Conservation (phyloP, 345 rosid species). For the Aquilaria yunnanensis region DNA sequence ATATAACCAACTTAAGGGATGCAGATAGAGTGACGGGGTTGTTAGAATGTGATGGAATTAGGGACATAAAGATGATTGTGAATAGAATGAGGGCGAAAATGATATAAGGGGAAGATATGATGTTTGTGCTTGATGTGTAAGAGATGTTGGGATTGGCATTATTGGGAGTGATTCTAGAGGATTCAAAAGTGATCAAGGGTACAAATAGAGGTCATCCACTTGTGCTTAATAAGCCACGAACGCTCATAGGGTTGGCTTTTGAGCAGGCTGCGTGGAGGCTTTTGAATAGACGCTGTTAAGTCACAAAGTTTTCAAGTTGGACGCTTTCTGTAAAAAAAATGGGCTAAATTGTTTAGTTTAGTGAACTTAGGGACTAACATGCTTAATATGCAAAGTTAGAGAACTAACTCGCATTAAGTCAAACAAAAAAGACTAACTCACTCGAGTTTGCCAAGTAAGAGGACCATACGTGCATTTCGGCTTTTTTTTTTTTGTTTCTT, state of each 20-base stretch:
- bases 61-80: slow-evolving; percentile 87
- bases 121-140: slow-evolving; percentile 37
- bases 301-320: too few relatives aligned
- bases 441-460: too few relatives aligned
- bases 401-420: too few relatives aligned
- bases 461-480: too few relatives aligned
- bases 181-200: slow-evolving; percentile 78
- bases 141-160: too few relatives aligned
- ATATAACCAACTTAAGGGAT: slow-evolving; percentile 69
- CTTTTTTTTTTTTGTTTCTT: too few relatives aligned
- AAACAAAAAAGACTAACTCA: too few relatives aligned
- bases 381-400: too few relatives aligned
- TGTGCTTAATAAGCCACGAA: slow-evolving; percentile 77
- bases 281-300: too few relatives aligned
- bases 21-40: slow-evolving; percentile 79
- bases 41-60: slow-evolving; percentile 76
- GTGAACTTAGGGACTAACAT: too few relatives aligned
- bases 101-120: slow-evolving; percentile 93
- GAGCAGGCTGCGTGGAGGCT: slow-evolving; percentile 97
- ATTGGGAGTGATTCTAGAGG: slow-evolving; percentile 20
- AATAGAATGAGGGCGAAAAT: slow-evolving; percentile 77
- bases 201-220: slow-evolving; percentile 81
- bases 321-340: too few relatives aligned
- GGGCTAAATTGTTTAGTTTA: too few relatives aligned
- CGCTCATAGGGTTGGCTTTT: slow-evolving; percentile 78